Evolutionary conservation across 192 early-diverging fungal species (phyloP).

Genomic region (Backusella tarrabulga): DNA sequence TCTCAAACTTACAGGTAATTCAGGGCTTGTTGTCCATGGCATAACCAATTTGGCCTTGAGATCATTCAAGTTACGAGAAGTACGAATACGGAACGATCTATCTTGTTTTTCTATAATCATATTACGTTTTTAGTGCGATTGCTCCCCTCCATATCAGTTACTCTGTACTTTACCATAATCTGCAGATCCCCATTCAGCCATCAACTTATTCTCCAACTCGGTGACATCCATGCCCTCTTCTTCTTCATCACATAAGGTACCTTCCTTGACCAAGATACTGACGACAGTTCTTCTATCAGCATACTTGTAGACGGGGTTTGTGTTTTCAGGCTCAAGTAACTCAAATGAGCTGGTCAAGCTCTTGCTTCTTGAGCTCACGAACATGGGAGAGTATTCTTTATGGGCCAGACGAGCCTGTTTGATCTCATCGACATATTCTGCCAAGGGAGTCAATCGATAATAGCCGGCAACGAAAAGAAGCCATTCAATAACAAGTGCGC

Average conservation of each 20-base stretch:
- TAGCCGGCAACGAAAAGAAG: neutral
- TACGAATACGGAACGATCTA: conserved; percentile 27
- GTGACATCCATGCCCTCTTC: conserved; percentile 22
- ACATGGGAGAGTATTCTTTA: neutral
- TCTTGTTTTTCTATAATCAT: conserved; percentile 15
- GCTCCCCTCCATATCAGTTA: neutral
- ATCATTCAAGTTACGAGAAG: conserved; percentile 30
- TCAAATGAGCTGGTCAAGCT: neutral
- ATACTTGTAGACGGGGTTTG: neutral
- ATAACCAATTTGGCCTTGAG: conserved; percentile 27
- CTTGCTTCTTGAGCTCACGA: neutral
- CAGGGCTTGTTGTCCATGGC: conserved; percentile 19
- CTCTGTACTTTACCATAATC: neutral
- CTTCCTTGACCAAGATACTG: conserved; percentile 5
- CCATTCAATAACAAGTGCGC: conserved; percentile 7
- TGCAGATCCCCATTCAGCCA: conserved; percentile 25
- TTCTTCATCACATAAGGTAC: neutral
- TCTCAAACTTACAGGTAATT: conserved; percentile 18
- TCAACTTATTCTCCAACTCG: conserved; percentile 30
- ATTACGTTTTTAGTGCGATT: too few species aligned
- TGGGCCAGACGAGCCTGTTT: neutral
- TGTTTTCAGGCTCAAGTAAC: neutral
- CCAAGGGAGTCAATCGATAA: neutral
- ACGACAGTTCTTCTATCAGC: conserved; percentile 16
- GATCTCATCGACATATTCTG: neutral